Evolutionary conservation across 805 yeast species (phyloP), one percentile per base, ranked within the genome.

Genomic region (Yarrowia alimentaria): DNA sequence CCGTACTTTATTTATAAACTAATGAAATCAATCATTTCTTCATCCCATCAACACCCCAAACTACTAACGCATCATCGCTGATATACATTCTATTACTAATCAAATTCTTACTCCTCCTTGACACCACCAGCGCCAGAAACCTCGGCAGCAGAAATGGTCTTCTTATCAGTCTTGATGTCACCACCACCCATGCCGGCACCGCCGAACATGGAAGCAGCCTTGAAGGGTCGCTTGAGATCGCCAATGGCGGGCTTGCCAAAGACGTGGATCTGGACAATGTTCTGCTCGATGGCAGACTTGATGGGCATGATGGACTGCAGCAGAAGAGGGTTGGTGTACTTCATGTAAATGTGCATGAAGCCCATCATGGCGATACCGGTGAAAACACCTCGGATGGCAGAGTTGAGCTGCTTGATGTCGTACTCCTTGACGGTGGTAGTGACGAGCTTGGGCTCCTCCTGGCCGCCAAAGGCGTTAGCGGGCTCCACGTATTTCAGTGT

Each of bases 321-420:
- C 60, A 93, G 81, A 66, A 93, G 78, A 54, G 99, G 99, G 72
- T 93, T 89, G 68, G 97, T 89, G 77, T 88, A 93, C 71, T 88
- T 85, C 94, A 93, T 80, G 80, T 91, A 91, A 56, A 93, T 64
- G 71, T 93, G 99, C 98, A 91, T 90, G 81, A 91, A 85, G 19
- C 84, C 95, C 90, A 93, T 90, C 95, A 93, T 88, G 62, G 95
- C 96, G 60, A 90, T 66, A 57, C 94, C 85, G 57, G 94, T 85
- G 76, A 83, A 81, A 59, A 88, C 78, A 57, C 94, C 80, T 71
- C 85, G 88, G 69, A 90, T 77, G 54, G 88, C 81, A 48, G 79
- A 55, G 68, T 85, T 81, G 56, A 91, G 77, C 73, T 91, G 96
- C 65, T 81, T 77, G 67, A 90, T 78, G 70, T 93, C 99, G 75